Base-by-base conservation (phyloP, 2,329 filamentous ascomycete genomes). In the Colletotrichum sp. region DNA sequence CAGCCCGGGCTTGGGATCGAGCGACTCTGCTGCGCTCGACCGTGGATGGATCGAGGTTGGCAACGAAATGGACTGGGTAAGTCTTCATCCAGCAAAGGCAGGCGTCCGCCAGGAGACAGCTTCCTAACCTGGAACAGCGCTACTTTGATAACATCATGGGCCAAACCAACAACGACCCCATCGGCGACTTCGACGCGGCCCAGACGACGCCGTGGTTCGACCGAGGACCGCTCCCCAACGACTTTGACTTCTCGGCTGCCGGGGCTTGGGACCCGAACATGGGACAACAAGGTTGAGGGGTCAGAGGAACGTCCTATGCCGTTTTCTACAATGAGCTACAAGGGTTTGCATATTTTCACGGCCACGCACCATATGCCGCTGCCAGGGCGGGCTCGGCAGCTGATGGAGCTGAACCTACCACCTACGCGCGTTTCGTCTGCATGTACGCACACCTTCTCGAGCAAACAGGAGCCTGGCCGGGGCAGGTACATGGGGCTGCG, bases 41-140 rank as follows among this genome's bases (percentile, higher is more conserved):
- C 75, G 82, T n/a, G 81, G 83, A 21, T 86, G 84, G 85, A 82
- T 85, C 74, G 78, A 79, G 15, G 78, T 79, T 67, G 78, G 77
- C 34, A 79, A 82, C 28, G 81, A 80, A 69, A 83, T 86, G 81
- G 85, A 86, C 74, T 86, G 85, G 85, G 85, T 86, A 79, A 77
- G 84, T 81, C 8, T 60, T 58, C 43, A 21, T 15, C 34, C 13
- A n/a, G n/a, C 21, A 43, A 1, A 21, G 43, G n/a, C 30, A 36
- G 21, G 12, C 16, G 21, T 26, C 9, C 10, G 30, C 15, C 30
- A 26, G 28, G 26, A 21, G 21, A 36, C n/a, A 36, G 21, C 38
- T 52, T 36, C 55, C 65, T 74, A 26, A 69, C 57, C 5, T 30
- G 36, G 18, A 5, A 66, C 32, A 77, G 76, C 74, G 76, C 8